These are phyloP conservation scores for Lachancea kluyveri DNA, from an alignment of 805 yeast genomes.

Conservation along the genomic window DNA sequence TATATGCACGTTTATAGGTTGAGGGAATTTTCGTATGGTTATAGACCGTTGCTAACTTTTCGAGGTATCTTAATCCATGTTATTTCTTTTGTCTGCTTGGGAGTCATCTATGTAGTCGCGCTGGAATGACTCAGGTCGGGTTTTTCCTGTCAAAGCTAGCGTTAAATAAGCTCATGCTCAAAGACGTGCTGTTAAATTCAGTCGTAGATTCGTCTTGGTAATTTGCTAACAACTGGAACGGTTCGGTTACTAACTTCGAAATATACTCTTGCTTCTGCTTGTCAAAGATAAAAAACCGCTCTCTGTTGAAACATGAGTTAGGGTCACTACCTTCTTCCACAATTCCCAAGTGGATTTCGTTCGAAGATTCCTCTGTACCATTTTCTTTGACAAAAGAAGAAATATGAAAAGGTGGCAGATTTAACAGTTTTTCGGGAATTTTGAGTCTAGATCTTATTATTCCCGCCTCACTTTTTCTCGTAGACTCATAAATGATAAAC, in stretches of 20 bases:
- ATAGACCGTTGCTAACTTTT: too few relatives aligned
- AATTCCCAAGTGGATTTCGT: slow-evolving; percentile 3
- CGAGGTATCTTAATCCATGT: too few relatives aligned
- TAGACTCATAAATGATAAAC: slow-evolving; percentile 19
- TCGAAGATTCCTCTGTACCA: slow-evolving; percentile 2
- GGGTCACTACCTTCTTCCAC: neutral
- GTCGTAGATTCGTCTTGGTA: slow-evolving; percentile 18
- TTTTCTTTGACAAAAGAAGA: slow-evolving; percentile 22
- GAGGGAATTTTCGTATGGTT: too few relatives aligned
- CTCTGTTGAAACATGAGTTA: neutral
- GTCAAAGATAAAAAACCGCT: slow-evolving; percentile 18
- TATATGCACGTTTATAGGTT: slow-evolving; percentile 1
- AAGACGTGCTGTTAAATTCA: slow-evolving; percentile 25
- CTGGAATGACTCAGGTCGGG: slow-evolving; percentile 15
- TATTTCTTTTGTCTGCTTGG: too few relatives aligned
- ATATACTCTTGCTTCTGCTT: slow-evolving; percentile 14
- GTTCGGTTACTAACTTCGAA: slow-evolving; percentile 17
- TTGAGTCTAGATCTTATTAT: slow-evolving; percentile 8
- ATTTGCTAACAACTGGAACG: slow-evolving; percentile 23
- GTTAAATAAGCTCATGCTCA: slow-evolving; percentile 26
- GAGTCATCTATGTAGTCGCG: too few relatives aligned
- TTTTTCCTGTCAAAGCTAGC: slow-evolving; percentile 26
- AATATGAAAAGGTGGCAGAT: slow-evolving; percentile 29
- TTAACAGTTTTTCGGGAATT: slow-evolving; percentile 18
- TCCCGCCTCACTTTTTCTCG: slow-evolving; percentile 6